Evolutionary conservation across 2,329 filamentous ascomycete species (phyloP), one percentile per base, ranked within the genome.

Genomic region (Aplosporella prunicola): DNA sequence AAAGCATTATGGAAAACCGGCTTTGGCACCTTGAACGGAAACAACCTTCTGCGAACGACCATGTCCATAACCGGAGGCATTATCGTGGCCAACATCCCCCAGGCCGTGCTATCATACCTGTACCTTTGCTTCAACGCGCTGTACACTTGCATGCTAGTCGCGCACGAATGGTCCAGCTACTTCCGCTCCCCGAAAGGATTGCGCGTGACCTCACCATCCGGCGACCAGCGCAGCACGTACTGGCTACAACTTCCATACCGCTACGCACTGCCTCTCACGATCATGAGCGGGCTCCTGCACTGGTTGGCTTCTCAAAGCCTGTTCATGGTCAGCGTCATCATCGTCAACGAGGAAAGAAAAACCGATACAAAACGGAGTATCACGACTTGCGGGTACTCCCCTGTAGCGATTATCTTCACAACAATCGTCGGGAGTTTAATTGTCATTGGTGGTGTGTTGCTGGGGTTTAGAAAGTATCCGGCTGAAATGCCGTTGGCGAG

Each of bases 111-210:
- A 0, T 67, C 63, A 0, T 51, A 67, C 15, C 23, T 69, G 0
- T 71, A 73, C 44, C 51, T 69, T 6, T 49, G 57, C 2, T 66
- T 62, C 51, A 71, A 71, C 43, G 52, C 53, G 3, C 51, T 71
- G 4, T 53, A 66, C 15, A 74, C 66, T 0, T 58, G 50, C 5
- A 69, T 72, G 54, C 55, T 69, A 1, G 45, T 67, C 0, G 63
- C 62, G 1, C 47, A 53, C 5, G 72, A 76, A 50, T 76, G 63
- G 50, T 59, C 53, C 24, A 44, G 47, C 0, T 71, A 64, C 48
- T 50, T 55, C 1, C 13, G 39, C 0, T 3, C 45, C 0, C 50
- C 51, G 4, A 65, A 62, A 35, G 29, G 47, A 0, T 52, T 68
- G 0, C 55, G 63, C 2, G 63, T 67, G 1, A 62, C 59, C 2